Evolutionary conservation across 2,329 filamentous ascomycete genomes (phyloP), one percentile per base, ranked within the genome.

Genomic region (Claviceps quebecensis): DNA sequence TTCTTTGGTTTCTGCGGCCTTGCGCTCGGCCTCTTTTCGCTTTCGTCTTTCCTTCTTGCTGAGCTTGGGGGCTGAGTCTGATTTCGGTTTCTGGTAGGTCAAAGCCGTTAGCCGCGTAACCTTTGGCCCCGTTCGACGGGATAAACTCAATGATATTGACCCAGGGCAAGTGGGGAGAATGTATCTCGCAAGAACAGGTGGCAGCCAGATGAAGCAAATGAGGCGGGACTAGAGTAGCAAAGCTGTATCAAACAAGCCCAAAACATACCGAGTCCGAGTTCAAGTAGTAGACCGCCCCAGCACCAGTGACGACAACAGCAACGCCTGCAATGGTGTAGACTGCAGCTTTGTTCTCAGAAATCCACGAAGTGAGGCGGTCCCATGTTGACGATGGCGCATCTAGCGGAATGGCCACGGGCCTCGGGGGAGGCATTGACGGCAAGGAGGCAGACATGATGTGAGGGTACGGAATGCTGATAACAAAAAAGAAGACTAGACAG

Each of bases 301-400:
- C 91, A 55, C 87, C 87, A 14, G 88, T 93, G 52, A 95, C 86
- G 44, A 96, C 88, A 47, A 95, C 79, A 50, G 91, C 91, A 54
- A 95, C 86, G 63, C 93, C 93, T 52, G 91, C 93, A 70, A 97
- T 87, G 59, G 93, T 96, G 71, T 96, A 98, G 56, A 95, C 90
- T 51, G 91, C 78, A 47, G 87, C 86, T 74, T 96, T 97, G 73
- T 98, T 90, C 67, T 97, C 91, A 2, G 89, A 87, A 14, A 86
- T 89, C 91, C 93, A 98, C 64, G 75, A 83, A 58, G 89, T 85
- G 70, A 96, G 74, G 62, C 90, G 84, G 68, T 95, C 87, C 89
- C 89, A 95, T 52, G 93, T 72, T 46, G 86, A 84, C 54, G 83
- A 79, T 55, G 84, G 77, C 57, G 72, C 67, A 52, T 77, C 70